phyloP scores from a whole-genome alignment of 139 green algal genomes.

The Micromonas commoda region DNA sequence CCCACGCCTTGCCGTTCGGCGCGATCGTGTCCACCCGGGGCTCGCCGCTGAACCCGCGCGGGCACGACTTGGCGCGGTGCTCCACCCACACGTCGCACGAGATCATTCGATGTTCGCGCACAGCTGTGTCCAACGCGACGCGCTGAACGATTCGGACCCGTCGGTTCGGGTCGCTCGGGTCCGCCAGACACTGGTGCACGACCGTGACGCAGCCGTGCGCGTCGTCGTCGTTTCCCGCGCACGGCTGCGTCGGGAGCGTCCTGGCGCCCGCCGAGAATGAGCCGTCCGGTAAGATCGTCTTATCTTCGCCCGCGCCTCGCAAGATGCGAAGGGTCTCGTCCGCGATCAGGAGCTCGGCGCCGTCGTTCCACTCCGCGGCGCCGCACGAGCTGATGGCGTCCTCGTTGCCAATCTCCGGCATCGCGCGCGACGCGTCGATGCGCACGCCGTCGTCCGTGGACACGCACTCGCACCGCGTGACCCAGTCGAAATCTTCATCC shows the following conservation, averaged over 20 bases:
- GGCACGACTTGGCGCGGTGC: too few species aligned
- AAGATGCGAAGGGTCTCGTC: not conserved
- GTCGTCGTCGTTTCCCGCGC: not conserved
- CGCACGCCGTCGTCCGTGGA: not conserved
- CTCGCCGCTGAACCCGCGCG: too few species aligned
- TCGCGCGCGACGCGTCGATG: not conserved
- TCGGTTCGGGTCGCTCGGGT: too few species aligned
- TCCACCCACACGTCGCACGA: too few species aligned
- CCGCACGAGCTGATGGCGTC: constrained; percentile 20
- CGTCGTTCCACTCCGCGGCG: constrained; percentile 20
- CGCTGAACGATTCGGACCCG: too few species aligned
- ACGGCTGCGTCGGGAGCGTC: not conserved
- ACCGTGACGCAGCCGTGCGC: too few species aligned
- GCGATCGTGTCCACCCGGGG: too few species aligned
- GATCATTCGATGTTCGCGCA: too few species aligned
- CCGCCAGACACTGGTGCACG: too few species aligned
- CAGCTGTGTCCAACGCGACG: too few species aligned
- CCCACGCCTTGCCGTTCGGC: too few species aligned
- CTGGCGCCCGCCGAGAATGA: not conserved
- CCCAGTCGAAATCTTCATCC: constrained; percentile 8
- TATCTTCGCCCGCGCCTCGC: not conserved
- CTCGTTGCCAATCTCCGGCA: constrained; percentile 16
- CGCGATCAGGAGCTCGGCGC: not conserved
- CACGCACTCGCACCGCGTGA: not conserved
- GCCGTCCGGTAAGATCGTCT: not conserved